Evolutionary conservation across 768 basidiomycete genomes (phyloP).

Genomic region (Mycena chlorophos): DNA sequence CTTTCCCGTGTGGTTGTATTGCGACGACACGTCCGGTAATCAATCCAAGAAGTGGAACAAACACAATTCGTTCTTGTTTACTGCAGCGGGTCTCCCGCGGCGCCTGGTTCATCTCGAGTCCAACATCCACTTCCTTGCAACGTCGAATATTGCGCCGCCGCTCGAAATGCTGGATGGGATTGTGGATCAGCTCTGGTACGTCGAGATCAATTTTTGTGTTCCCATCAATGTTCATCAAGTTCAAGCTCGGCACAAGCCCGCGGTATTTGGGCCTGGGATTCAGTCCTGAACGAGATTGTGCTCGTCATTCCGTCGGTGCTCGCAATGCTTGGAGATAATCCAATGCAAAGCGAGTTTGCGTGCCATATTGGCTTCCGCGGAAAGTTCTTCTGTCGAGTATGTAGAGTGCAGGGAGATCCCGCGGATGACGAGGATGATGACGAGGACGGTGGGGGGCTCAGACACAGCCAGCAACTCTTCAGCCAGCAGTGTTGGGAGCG

Average conservation of each 20-base stretch:
- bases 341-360: constrained; percentile 45
- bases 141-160: constrained; percentile 43
- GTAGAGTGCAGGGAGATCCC: constrained; percentile 33
- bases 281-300: constrained; percentile 25
- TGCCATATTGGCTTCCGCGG: constrained; percentile 42
- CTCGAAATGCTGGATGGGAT: constrained; percentile 47
- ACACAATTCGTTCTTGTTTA: constrained; percentile 43
- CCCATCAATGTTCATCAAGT: not conserved
- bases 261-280: constrained; percentile 44
- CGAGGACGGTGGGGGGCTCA: too few relatives aligned
- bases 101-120: constrained; percentile 29
- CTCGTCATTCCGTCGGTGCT: constrained; percentile 32
- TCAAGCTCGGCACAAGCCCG: constrained; percentile 19
- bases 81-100: constrained; percentile 37
- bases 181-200: constrained; percentile 33
- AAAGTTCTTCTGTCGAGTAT: constrained; percentile 42
- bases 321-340: constrained; percentile 44
- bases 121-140: constrained; percentile 42
- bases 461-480: not conserved
- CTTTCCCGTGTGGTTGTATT: constrained; percentile 42
- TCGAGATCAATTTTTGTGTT: not conserved
- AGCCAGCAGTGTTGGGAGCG: not conserved
- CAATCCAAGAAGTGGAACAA: constrained; percentile 50
- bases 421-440: constrained; percentile 10
- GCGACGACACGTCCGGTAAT: constrained; percentile 48